phyloP scores from a whole-genome alignment of 805 yeast species.

The Candida schatavii region DNA sequence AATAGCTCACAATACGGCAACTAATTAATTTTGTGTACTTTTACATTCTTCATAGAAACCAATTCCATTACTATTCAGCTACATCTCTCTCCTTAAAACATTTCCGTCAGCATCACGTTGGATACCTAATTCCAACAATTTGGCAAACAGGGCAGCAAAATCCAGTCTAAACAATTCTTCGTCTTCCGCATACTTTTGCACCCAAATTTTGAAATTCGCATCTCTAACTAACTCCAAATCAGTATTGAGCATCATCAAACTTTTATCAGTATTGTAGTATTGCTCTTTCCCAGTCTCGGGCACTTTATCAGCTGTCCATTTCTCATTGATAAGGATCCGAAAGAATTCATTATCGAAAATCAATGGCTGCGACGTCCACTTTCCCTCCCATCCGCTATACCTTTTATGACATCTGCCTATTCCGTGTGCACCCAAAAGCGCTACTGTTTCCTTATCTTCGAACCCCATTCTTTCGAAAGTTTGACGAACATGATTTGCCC shows the following conservation, averaged over 20 bases:
- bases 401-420: slow-evolving; percentile 72
- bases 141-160: slow-evolving; percentile 65
- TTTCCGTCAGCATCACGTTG: slow-evolving; percentile 19
- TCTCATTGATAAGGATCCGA: slow-evolving; percentile 33
- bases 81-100: slow-evolving; percentile 1
- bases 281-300: slow-evolving; percentile 50
- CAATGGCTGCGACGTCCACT: slow-evolving; percentile 85
- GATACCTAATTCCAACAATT: slow-evolving; percentile 74
- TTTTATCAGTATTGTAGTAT: slow-evolving; percentile 61
- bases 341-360: slow-evolving; percentile 73
- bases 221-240: slow-evolving; percentile 71
- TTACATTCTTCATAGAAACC: no score
- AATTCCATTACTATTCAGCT: no score
- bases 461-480: slow-evolving; percentile 55
- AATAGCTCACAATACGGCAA: no score
- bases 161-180: slow-evolving; percentile 58
- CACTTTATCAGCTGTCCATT: slow-evolving; percentile 47
- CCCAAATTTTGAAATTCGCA: slow-evolving; percentile 57
- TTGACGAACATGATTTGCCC: slow-evolving; percentile 42
- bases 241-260: slow-evolving; percentile 83
- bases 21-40: no score
- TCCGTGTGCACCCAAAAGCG: slow-evolving; percentile 71
- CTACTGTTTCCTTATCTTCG: slow-evolving; percentile 69
- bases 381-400: slow-evolving; percentile 80
- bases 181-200: slow-evolving; percentile 65